Conservation (phyloP, 2,329 filamentous ascomycete genomes). For the Mycocentrospora acerina region DNA sequence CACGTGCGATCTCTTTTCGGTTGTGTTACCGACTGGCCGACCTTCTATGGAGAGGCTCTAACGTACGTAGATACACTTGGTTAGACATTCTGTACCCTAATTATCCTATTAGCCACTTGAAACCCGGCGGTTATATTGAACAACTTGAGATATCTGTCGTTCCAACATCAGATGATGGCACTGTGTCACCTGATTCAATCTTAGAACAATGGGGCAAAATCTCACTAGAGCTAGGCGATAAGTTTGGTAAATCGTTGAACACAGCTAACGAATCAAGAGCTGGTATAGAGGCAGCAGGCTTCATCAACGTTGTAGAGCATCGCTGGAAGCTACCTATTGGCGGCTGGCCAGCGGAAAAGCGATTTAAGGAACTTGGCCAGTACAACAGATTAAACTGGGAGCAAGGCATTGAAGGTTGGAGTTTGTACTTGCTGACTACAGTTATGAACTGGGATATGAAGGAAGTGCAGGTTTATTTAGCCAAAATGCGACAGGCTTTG, state of each 20-base stretch:
- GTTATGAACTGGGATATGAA: slow-evolving; percentile 43
- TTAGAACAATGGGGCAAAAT: slow-evolving; percentile 29
- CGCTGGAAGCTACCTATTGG: slow-evolving; percentile 40
- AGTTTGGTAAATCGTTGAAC: slow-evolving; percentile 37
- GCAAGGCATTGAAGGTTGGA: slow-evolving; percentile 33
- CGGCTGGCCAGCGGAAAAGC: slow-evolving; percentile 35
- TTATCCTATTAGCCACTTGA: slow-evolving; percentile 15
- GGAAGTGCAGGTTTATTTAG: slow-evolving; percentile 47
- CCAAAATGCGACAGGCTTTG: slow-evolving; percentile 27
- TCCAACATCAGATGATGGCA: slow-evolving; percentile 30
- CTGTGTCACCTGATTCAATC: slow-evolving; percentile 17
- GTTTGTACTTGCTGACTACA: slow-evolving; percentile 21
- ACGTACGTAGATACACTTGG: slow-evolving; percentile 14
- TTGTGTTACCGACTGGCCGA: slow-evolving; percentile 22
- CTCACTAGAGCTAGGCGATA: slow-evolving; percentile 29
- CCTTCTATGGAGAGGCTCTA: slow-evolving; percentile 20
- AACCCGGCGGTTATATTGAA: slow-evolving; percentile 35
- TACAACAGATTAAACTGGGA: slow-evolving; percentile 30
- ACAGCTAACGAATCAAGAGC: slow-evolving; percentile 43
- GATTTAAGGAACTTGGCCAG: slow-evolving; percentile 54
- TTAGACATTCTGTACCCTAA: not conserved
- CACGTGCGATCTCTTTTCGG: slow-evolving; percentile 21
- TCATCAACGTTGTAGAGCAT: slow-evolving; percentile 53
- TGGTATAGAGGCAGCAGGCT: slow-evolving; percentile 55
- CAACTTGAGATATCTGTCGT: slow-evolving; percentile 28